These are phyloP conservation scores for Coemansia sp. DNA, from an alignment of 192 early-diverging fungal species.

Conservation along the genomic window DNA sequence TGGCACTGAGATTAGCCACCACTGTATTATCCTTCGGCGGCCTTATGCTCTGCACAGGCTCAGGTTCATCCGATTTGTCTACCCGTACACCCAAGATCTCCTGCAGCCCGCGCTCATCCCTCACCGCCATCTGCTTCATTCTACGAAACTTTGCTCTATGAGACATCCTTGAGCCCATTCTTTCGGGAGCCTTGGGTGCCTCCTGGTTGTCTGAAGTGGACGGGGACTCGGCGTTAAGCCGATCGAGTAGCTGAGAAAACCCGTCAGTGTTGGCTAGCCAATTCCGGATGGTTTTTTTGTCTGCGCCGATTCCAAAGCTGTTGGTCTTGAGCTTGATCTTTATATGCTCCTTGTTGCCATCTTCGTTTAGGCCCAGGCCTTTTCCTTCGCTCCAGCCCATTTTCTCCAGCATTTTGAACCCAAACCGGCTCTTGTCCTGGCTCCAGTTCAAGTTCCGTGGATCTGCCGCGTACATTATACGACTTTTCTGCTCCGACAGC, in stretches of 20 bases:
- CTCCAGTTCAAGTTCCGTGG: slow-evolving; percentile 93
- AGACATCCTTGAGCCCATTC: slow-evolving; percentile 4
- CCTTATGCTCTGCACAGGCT: background rate
- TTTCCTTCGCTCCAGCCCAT: slow-evolving; percentile 97
- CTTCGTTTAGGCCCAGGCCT: slow-evolving; percentile 84
- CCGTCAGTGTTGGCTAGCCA: slow-evolving; percentile 93
- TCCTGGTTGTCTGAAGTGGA: no score
- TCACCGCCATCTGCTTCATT: slow-evolving; percentile 48
- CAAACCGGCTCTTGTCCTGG: slow-evolving; percentile 80
- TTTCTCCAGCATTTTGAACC: slow-evolving; percentile 86
- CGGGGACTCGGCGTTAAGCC: slow-evolving; percentile 63
- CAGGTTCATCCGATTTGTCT: background rate
- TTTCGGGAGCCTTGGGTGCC: background rate
- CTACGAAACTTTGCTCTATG: slow-evolving; percentile 43
- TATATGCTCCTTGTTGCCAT: slow-evolving; percentile 80
- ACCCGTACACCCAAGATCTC: slow-evolving; percentile 45
- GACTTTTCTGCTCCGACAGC: slow-evolving; percentile 40
- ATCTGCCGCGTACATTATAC: slow-evolving; percentile 63
- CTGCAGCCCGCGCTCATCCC: slow-evolving; percentile 47
- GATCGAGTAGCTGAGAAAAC: slow-evolving; percentile 74
- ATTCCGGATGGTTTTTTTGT: slow-evolving; percentile 81
- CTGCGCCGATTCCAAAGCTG: slow-evolving; percentile 87
- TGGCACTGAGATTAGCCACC: slow-evolving; percentile 26
- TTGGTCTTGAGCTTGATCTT: slow-evolving; percentile 85
- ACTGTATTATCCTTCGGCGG: slow-evolving; percentile 3